These are phyloP conservation scores for Cichorium intybus DNA, from an alignment of 140 eudicot species.

Conservation along the genomic window DNA sequence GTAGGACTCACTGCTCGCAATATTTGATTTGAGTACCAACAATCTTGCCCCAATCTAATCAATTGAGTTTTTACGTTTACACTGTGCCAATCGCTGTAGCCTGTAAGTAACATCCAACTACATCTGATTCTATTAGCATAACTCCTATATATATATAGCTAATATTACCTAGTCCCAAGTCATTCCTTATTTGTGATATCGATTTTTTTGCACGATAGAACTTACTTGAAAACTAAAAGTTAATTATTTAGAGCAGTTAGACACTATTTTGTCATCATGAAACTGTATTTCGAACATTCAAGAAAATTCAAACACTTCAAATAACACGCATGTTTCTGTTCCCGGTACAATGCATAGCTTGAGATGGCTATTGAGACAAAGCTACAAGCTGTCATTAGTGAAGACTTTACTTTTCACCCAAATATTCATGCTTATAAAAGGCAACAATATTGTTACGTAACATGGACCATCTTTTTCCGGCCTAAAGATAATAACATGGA, in stretches of 20 bases:
- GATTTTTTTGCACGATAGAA: background rate
- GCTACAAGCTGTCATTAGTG: too few relatives aligned
- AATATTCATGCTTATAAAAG: background rate
- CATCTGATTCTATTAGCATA: background rate
- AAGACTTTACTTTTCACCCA: background rate
- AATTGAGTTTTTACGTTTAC: background rate
- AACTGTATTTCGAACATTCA: constrained; percentile 4
- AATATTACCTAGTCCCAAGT: background rate
- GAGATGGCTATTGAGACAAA: background rate
- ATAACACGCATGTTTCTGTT: background rate
- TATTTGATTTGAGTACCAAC: too few relatives aligned
- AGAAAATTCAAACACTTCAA: constrained; percentile 9
- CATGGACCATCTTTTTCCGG: background rate
- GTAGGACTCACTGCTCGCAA: too few relatives aligned
- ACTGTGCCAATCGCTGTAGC: background rate
- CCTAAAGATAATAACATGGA: constrained; percentile 8
- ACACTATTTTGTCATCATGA: background rate
- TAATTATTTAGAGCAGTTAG: background rate
- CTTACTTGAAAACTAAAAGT: background rate
- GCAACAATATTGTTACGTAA: background rate
- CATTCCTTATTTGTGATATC: background rate
- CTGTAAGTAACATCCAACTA: background rate
- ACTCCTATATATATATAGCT: background rate
- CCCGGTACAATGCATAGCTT: background rate
- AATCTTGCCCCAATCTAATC: background rate